These are phyloP conservation scores for Lenwebbia sp. DNA, from an alignment of 345 rosid species.

Conservation along the genomic window DNA sequence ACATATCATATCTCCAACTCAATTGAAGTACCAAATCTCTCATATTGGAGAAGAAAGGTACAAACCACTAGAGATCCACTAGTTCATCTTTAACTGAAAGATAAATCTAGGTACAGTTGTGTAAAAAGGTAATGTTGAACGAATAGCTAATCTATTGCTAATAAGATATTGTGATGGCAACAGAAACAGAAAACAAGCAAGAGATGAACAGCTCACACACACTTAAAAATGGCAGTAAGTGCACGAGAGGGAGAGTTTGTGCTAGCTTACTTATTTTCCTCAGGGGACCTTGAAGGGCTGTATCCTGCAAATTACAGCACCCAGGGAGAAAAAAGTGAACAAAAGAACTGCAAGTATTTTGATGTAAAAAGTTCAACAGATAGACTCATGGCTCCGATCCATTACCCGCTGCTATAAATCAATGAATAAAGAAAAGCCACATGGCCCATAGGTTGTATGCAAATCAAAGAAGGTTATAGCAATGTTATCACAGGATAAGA, in stretches of 20 bases:
- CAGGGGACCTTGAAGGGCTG: constrained; percentile 47
- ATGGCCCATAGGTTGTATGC: neutral
- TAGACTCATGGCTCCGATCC: neutral
- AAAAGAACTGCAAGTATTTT: neutral
- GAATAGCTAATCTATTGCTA: neutral
- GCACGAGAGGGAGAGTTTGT: neutral
- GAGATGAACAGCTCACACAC: neutral
- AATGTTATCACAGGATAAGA: neutral
- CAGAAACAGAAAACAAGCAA: neutral
- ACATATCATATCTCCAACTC: neutral
- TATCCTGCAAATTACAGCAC: constrained; percentile 35
- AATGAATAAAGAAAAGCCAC: neutral
- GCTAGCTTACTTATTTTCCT: constrained; percentile 40
- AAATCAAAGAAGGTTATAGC: neutral
- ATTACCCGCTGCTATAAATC: neutral
- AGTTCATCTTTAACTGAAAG: neutral
- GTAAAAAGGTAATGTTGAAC: neutral
- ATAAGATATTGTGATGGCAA: neutral
- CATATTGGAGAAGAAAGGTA: neutral
- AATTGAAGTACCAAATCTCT: neutral
- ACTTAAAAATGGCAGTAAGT: neutral
- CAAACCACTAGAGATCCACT: neutral
- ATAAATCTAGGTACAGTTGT: neutral
- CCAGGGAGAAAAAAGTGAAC: neutral
- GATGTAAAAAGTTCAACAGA: neutral